These are phyloP conservation scores for Cyberlindnera maclurae DNA, from an alignment of 805 yeast species.

Conservation along the genomic window DNA sequence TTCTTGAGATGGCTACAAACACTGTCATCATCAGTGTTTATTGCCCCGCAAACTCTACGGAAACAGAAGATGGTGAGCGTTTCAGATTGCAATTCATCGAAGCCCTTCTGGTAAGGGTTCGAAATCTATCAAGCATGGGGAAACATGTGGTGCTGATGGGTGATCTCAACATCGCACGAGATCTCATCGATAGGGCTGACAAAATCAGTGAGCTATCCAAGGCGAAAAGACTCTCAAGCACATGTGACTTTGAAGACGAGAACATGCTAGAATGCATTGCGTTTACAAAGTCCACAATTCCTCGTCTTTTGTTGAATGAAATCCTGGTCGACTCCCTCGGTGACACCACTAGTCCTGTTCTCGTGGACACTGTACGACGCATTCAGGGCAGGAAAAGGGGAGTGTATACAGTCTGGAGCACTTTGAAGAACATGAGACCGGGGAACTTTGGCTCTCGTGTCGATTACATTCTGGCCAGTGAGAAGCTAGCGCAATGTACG, in stretches of 20 bases:
- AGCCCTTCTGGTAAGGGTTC: conserved; percentile 54
- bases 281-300: conserved; percentile 34
- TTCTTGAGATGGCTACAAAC: conserved; percentile 62
- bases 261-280: conserved; percentile 25
- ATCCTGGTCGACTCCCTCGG: conserved; percentile 30
- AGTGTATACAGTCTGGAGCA: conserved; percentile 92
- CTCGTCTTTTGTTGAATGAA: conserved; percentile 40
- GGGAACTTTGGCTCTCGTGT: conserved; percentile 84
- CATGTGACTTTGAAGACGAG: conserved; percentile 28
- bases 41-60: conserved; percentile 87
- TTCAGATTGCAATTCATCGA: conserved; percentile 53
- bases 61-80: conserved; percentile 57
- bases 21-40: conserved; percentile 61
- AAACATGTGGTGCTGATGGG: conserved; percentile 79
- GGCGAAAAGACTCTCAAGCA: conserved; percentile 27
- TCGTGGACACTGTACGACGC: conserved; percentile 54
- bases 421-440: conserved; percentile 66
- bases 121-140: conserved; percentile 44
- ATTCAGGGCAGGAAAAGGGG: conserved; percentile 49
- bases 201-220: conserved; percentile 40
- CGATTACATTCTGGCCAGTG: conserved; percentile 60
- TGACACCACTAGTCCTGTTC: conserved; percentile 28
- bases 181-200: conserved; percentile 79
- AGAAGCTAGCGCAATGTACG: conserved; percentile 27
- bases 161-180: conserved; percentile 77